Base-by-base conservation (phyloP, 306 rosid species). In the Gynostemma pentaphyllum region DNA sequence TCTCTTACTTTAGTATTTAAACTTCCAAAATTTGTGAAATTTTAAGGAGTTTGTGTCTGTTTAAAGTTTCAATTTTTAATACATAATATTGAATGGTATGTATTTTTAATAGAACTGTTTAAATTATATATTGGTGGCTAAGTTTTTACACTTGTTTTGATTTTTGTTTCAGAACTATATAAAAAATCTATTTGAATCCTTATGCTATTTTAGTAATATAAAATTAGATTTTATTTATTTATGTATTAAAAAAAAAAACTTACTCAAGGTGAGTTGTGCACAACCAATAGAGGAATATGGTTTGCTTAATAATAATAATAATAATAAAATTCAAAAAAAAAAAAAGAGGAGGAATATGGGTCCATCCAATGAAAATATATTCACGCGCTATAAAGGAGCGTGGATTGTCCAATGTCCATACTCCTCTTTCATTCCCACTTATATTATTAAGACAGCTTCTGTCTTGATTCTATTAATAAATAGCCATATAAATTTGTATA, bases 311-410 rank as follows among this genome's bases (percentile, higher is more conserved):
- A n/a, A n/a, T n/a, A n/a, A n/a, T n/a, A n/a, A n/a, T n/a, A n/a
- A n/a, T n/a, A n/a, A n/a, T n/a, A n/a, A n/a, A n/a, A n/a, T n/a
- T n/a, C n/a, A n/a, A n/a, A n/a, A n/a, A n/a, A n/a, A n/a, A n/a
- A n/a, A n/a, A n/a, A n/a, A n/a, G n/a, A n/a, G n/a, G n/a, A n/a
- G n/a, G 65, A 59, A 59, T 59, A 59, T 59, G 65, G 65, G 65
- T 37, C 65, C n/a, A n/a, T 37, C 65, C 65, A 59, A 6, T 39
- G 2, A 13, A 5, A 59, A 6, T 59, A 46, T 18, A 59, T 59
- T 39, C 65, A 59, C 65, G 65, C 65, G 48, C 65, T 59, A 21
- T 37, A 21, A 6, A 21, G 12, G 65, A 13, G 65, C 65, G 65
- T 59, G 48, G 45, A 18, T n/a, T n/a, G n/a, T n/a, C n/a, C n/a